Percentiles rank a stretch among this genome's conserved stretches.
These are phyloP conservation scores for Aureobasidium sp. DNA, from an alignment of 2,329 filamentous ascomycete species.

Conservation along the genomic window DNA sequence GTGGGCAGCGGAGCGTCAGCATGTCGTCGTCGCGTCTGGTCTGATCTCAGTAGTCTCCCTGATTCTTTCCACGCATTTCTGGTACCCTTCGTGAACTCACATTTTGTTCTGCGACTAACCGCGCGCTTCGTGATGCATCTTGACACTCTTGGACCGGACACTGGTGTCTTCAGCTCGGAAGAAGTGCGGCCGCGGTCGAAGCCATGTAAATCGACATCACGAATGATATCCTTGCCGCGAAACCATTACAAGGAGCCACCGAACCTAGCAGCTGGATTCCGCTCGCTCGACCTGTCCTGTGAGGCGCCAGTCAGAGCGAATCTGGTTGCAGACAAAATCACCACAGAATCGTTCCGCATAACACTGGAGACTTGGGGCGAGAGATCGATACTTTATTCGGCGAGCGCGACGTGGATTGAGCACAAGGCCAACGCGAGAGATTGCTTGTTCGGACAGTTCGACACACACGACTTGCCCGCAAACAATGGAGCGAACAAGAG, in stretches of 20 bases:
- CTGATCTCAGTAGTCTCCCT: neutral
- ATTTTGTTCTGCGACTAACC: neutral
- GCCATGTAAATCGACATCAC: slow-evolving; percentile 21
- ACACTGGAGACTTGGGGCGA: slow-evolving; percentile 25
- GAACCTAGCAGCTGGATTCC: slow-evolving; percentile 27
- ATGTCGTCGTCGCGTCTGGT: neutral
- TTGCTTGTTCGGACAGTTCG: slow-evolving; percentile 26
- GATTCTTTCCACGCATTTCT: neutral
- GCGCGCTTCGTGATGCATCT: slow-evolving; percentile 15
- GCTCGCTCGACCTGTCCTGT: slow-evolving; percentile 23
- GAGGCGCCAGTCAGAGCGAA: slow-evolving; percentile 24
- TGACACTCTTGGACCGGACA: slow-evolving; percentile 22
- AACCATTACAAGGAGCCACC: slow-evolving; percentile 25
- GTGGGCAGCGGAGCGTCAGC: neutral
- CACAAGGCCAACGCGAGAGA: slow-evolving; percentile 25
- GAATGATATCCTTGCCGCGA: slow-evolving; percentile 23
- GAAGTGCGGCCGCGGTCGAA: slow-evolving; percentile 23
- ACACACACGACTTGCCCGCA: slow-evolving; percentile 21
- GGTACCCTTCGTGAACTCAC: neutral
- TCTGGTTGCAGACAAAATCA: slow-evolving; percentile 24
- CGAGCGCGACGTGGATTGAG: slow-evolving; percentile 26
- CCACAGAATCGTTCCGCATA: slow-evolving; percentile 21
- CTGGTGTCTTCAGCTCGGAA: slow-evolving; percentile 26
- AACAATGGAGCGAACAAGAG: slow-evolving; percentile 5
- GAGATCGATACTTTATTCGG: slow-evolving; percentile 21